These are phyloP conservation scores for Juglanconis oblonga DNA, from an alignment of 2,329 filamentous ascomycete genomes.

Conservation along the genomic window DNA sequence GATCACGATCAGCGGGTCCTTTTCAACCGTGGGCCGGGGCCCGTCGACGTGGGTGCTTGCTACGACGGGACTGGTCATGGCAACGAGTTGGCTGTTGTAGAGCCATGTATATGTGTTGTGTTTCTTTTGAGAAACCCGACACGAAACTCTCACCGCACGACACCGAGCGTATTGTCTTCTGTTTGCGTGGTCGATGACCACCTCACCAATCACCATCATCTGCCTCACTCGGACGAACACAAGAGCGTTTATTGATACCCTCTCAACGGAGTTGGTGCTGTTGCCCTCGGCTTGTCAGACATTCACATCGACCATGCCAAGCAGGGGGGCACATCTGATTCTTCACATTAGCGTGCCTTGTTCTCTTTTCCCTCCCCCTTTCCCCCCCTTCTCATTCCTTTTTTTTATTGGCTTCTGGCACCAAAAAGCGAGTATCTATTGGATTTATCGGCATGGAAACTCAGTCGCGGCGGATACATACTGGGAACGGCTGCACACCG, in stretches of 20 bases:
- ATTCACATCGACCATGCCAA: neutral
- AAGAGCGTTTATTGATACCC: neutral
- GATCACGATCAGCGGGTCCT: slow-evolving; percentile 22
- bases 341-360: too few relatives aligned
- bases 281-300: neutral
- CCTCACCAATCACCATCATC: neutral
- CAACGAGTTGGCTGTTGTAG: slow-evolving; percentile 6
- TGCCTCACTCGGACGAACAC: neutral
- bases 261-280: neutral
- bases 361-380: too few relatives aligned
- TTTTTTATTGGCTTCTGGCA: too few relatives aligned
- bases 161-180: neutral
- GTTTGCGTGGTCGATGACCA: neutral
- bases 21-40: neutral
- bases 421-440: too few relatives aligned
- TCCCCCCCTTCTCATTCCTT: too few relatives aligned
- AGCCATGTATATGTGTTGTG: neutral
- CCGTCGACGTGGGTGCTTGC: slow-evolving; percentile 1
- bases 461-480: too few relatives aligned
- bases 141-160: neutral
- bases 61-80: neutral
- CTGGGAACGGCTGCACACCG: too few relatives aligned
- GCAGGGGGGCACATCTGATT: neutral
- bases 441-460: too few relatives aligned
- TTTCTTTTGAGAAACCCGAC: neutral